Evolutionary conservation across 1,284 basidiomycete species (phyloP).

Genomic region (Cutaneotrichosporon mucoides): DNA sequence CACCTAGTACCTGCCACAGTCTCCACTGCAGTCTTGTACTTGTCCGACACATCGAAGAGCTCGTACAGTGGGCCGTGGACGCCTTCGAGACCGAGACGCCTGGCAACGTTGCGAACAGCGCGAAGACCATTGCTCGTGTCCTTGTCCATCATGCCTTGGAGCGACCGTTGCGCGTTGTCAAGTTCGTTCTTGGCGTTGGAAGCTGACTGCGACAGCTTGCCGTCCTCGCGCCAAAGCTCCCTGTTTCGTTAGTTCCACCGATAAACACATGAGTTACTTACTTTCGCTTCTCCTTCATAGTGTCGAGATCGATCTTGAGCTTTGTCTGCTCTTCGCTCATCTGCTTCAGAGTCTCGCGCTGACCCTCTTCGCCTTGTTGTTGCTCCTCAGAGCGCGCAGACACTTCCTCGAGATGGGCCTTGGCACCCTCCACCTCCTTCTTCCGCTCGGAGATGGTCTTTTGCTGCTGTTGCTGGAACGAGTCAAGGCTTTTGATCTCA

Average conservation of each 20-base stretch:
- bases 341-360: constrained; percentile 66
- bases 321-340: constrained; percentile 62
- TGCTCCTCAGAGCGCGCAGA: constrained; percentile 61
- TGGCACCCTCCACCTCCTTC: constrained; percentile 70
- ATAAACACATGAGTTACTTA: constrained; percentile 34
- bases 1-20: constrained; percentile 72
- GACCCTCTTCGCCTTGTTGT: constrained; percentile 62
- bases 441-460: constrained; percentile 61
- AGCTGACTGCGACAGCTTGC: constrained; percentile 73
- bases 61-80: constrained; percentile 93
- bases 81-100: constrained; percentile 63
- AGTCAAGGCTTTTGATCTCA: constrained; percentile 67
- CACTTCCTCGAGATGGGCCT: constrained; percentile 63
- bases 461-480: constrained; percentile 58
- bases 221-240: constrained; percentile 92
- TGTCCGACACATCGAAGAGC: constrained; percentile 87
- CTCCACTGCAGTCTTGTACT: constrained; percentile 90
- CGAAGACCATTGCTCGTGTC: constrained; percentile 84
- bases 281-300: constrained; percentile 75
- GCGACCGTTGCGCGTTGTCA: constrained; percentile 67
- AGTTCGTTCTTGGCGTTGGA: constrained; percentile 74
- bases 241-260: constrained; percentile 28
- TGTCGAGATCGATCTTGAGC: constrained; percentile 68
- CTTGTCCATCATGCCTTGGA: constrained; percentile 95
- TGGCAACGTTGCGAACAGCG: constrained; percentile 75